Evolutionary conservation across 1,284 basidiomycete species (phyloP).

Genomic region (Hymenochaete sp.): DNA sequence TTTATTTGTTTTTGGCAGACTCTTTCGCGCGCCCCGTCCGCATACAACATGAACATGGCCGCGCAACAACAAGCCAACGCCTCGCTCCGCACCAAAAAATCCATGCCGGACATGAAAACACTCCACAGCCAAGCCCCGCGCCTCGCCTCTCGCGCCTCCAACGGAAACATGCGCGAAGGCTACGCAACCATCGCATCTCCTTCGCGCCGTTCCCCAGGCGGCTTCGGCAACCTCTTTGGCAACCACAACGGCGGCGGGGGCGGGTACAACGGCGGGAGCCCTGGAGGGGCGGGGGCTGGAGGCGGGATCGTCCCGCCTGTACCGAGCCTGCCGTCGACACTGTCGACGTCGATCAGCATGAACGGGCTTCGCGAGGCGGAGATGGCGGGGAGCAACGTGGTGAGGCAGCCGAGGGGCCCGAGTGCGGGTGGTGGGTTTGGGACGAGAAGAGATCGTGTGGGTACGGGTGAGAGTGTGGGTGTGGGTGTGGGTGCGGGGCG

Average conservation of each 20-base stretch:
- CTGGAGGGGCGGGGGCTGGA: slow-evolving; percentile 28
- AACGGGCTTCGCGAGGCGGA: slow-evolving; percentile 32
- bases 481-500: slow-evolving; percentile 53
- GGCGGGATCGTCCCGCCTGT: slow-evolving; percentile 79
- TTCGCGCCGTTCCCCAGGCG: slow-evolving; percentile 61
- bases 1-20: too few relatives aligned
- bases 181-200: slow-evolving; percentile 84
- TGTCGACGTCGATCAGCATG: slow-evolving; percentile 36
- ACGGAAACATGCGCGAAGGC: slow-evolving; percentile 84
- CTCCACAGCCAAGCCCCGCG: slow-evolving; percentile 75
- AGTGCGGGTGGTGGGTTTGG: slow-evolving; percentile 57
- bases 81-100: slow-evolving; percentile 82
- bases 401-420: slow-evolving; percentile 75
- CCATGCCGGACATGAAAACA: slow-evolving; percentile 90
- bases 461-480: slow-evolving; percentile 44
- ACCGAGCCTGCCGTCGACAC: slow-evolving; percentile 57
- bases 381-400: slow-evolving; percentile 47
- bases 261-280: not conserved
- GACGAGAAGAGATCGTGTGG: slow-evolving; percentile 51
- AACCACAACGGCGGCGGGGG: slow-evolving; percentile 30
- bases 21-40: slow-evolving; percentile 65
- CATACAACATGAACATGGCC: slow-evolving; percentile 51
- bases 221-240: slow-evolving; percentile 60
- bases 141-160: slow-evolving; percentile 75
- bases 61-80: slow-evolving; percentile 36